Conservation (phyloP, 768 basidiomycete species). For the Boletus fagicola region DNA sequence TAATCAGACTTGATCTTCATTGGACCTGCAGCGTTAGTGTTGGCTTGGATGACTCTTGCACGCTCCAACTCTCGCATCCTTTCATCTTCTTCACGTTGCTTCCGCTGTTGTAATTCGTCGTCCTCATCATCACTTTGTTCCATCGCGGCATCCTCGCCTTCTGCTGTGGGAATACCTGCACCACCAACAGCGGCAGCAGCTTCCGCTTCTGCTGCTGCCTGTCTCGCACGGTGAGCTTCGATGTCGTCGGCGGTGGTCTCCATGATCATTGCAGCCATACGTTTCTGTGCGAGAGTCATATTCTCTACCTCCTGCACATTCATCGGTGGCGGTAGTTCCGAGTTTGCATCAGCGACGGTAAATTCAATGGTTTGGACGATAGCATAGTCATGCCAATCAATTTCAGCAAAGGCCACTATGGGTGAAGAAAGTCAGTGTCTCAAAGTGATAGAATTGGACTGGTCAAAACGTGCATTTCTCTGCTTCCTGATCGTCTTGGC, state of each 20-base stretch:
- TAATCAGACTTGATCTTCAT: conserved; percentile 98
- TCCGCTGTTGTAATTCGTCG: conserved; percentile 57
- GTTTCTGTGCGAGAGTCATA: conserved; percentile 95
- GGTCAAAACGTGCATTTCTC: conserved; percentile 65
- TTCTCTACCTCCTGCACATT: conserved; percentile 91
- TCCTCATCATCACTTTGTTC: conserved; percentile 89
- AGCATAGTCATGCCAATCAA: conserved; percentile 99
- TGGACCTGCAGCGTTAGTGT: conserved; percentile 70
- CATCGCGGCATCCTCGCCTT: conserved; percentile 59
- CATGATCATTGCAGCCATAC: conserved; percentile 98
- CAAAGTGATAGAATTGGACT: background rate
- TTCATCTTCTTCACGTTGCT: conserved; percentile 67
- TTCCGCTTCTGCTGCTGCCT: conserved; percentile 83
- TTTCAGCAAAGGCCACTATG: conserved; percentile 88
- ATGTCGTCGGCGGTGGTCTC: conserved; percentile 88
- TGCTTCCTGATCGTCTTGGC: conserved; percentile 89
- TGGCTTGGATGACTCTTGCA: conserved; percentile 78
- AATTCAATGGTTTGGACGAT: conserved; percentile 99
- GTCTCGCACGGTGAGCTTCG: conserved; percentile 74
- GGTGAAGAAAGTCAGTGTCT: conserved; percentile 7
- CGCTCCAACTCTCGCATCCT: conserved; percentile 67
- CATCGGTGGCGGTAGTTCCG: conserved; percentile 96
- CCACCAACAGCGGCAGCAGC: conserved; percentile 77
- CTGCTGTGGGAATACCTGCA: conserved; percentile 44
- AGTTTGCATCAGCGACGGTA: conserved; percentile 84